A percentile compares a stretch with the other conserved stretches of the same genome.
These are phyloP conservation scores for Suillus luteus DNA, from an alignment of 768 basidiomycete species.

Conservation along the genomic window DNA sequence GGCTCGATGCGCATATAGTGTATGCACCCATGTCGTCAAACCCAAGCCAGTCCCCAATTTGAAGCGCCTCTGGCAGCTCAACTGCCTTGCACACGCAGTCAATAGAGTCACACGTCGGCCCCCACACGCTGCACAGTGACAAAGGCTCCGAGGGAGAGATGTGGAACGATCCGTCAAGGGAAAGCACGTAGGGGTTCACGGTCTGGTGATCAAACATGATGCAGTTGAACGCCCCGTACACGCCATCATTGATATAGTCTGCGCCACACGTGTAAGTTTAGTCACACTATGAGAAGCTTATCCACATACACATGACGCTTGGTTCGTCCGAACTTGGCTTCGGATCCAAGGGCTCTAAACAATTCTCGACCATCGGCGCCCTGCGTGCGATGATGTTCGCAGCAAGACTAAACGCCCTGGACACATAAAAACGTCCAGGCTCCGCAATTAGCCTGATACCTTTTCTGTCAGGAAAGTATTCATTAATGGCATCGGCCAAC, in stretches of 20 bases:
- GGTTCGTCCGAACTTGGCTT: constrained; percentile 40
- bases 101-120: constrained; percentile 97
- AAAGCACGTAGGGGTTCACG: constrained; percentile 82
- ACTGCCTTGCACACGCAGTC: constrained; percentile 80
- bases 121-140: constrained; percentile 83
- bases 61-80: constrained; percentile 64
- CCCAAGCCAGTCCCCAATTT: constrained; percentile 97
- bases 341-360: constrained; percentile 24
- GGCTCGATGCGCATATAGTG: constrained; percentile 95
- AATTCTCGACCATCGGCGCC: constrained; percentile 46
- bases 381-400: constrained; percentile 92
- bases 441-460: constrained; percentile 88
- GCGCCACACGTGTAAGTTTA: constrained; percentile 8
- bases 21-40: constrained; percentile 99
- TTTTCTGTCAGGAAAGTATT: constrained; percentile 73
- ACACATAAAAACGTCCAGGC: constrained; percentile 93
- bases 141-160: constrained; percentile 40
- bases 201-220: constrained; percentile 97
- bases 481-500: constrained; percentile 68
- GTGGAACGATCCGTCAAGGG: constrained; percentile 63
- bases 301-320: constrained; percentile 85
- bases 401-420: constrained; percentile 89
- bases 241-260: constrained; percentile 99
- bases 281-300: constrained; percentile 21
- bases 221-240: constrained; percentile 96